These are phyloP conservation scores for Epichloe gansuensis DNA, from an alignment of 2,329 filamentous ascomycete genomes.

Conservation along the genomic window DNA sequence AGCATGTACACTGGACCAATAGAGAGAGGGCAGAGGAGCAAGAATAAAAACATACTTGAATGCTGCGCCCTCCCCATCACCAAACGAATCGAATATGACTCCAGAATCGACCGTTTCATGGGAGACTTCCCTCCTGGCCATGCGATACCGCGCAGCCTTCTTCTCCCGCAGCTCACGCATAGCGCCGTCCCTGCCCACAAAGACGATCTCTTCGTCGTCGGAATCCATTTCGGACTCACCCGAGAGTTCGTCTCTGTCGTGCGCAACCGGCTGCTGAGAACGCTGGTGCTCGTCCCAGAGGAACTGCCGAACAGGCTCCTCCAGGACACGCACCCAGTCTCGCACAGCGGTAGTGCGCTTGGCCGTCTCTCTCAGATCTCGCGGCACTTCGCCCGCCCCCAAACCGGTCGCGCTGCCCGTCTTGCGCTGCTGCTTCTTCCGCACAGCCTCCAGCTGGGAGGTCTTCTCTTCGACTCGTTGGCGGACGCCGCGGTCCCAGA, in stretches of 20 bases:
- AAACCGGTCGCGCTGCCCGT: slow-evolving; percentile 28
- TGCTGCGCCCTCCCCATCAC: slow-evolving; percentile 60
- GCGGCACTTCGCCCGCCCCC: slow-evolving; percentile 51
- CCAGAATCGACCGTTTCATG: slow-evolving; percentile 48
- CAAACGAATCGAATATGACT: slow-evolving; percentile 69
- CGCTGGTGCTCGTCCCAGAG: slow-evolving; percentile 38
- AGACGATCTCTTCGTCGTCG: slow-evolving; percentile 78
- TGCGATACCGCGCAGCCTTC: slow-evolving; percentile 32
- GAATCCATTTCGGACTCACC: slow-evolving; percentile 27
- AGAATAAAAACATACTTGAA: slow-evolving; percentile 55
- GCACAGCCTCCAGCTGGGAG: slow-evolving; percentile 25
- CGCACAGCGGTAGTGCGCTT: slow-evolving; percentile 72
- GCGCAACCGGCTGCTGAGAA: slow-evolving; percentile 7
- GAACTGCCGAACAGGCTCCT: slow-evolving; percentile 71
- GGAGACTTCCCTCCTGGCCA: slow-evolving; percentile 36
- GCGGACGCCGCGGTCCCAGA: slow-evolving; percentile 56
- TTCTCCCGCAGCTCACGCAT: slow-evolving; percentile 30
- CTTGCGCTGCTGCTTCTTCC: slow-evolving; percentile 33
- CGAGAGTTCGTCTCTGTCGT: slow-evolving; percentile 10
- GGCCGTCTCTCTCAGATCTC: slow-evolving; percentile 65
- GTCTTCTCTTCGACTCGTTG: slow-evolving; percentile 37
- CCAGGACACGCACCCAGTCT: slow-evolving; percentile 67
- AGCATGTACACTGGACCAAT: background rate
- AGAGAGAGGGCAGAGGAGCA: too few relatives aligned
- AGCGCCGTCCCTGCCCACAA: slow-evolving; percentile 58